phyloP scores from a whole-genome alignment of 495 filamentous ascomycete species.

The Aspergillus haitiensis region DNA sequence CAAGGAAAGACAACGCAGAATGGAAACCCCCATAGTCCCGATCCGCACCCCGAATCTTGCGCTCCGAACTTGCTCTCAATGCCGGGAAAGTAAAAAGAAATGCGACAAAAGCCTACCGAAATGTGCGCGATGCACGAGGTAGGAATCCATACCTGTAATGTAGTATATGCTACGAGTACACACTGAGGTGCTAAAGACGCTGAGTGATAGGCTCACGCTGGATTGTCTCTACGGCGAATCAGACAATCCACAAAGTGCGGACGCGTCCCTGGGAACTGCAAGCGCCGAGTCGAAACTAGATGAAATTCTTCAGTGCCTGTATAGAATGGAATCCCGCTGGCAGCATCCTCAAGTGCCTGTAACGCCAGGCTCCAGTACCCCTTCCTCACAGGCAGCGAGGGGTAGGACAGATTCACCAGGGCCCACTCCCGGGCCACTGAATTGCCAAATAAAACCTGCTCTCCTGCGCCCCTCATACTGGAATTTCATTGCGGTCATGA shows the following conservation, averaged over 20 bases:
- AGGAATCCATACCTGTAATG: not conserved
- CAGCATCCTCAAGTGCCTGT: not conserved
- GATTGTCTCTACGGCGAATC: not conserved
- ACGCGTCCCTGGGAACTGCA: not conserved
- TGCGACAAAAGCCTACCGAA: not conserved
- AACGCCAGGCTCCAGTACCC: not conserved
- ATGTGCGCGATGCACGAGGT: not conserved
- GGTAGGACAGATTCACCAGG: too few species aligned
- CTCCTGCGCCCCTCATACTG: not conserved
- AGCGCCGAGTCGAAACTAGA: not conserved
- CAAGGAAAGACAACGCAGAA: not conserved
- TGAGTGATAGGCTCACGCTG: not conserved
- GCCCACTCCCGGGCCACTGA: not conserved
- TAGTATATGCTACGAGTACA: not conserved
- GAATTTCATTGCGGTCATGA: not conserved
- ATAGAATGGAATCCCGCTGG: not conserved
- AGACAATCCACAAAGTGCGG: not conserved
- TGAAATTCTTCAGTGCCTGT: not conserved
- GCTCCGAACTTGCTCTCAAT: not conserved
- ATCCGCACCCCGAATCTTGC: not conserved
- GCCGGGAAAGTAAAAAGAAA: not conserved
- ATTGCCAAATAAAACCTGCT: not conserved
- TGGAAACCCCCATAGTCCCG: not conserved
- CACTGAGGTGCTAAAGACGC: not conserved
- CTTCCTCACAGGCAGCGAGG: not conserved